These are phyloP conservation scores for Massospora cicadina DNA, from an alignment of 371 early-diverging fungal species.

Conservation along the genomic window DNA sequence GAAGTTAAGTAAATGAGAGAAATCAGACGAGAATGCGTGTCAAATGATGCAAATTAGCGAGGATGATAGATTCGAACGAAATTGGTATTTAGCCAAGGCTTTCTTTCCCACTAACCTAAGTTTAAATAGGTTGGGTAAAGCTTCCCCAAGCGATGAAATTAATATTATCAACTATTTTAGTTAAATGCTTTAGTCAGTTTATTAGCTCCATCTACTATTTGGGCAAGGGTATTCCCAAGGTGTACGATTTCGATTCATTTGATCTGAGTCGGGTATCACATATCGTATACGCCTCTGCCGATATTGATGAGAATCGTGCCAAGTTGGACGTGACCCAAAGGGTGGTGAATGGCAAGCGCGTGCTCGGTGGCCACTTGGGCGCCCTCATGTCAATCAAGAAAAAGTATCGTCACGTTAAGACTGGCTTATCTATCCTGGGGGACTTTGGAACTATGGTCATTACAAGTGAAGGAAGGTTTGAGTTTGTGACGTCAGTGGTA, in stretches of 20 bases:
- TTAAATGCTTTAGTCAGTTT: too few species aligned
- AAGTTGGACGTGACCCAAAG: neutral
- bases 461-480: neutral
- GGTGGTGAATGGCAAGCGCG: neutral
- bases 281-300: constrained; percentile 8
- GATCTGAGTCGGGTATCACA: constrained; percentile 7
- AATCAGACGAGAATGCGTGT: too few species aligned
- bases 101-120: too few species aligned
- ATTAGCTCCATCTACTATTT: constrained; percentile 10
- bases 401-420: constrained; percentile 5
- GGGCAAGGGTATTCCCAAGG: constrained; percentile 1
- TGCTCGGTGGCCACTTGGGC: constrained; percentile 5
- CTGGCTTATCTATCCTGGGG: constrained; percentile 6
- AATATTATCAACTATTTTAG: too few species aligned
- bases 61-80: too few species aligned
- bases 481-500: constrained; percentile 4
- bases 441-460: constrained; percentile 9
- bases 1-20: too few species aligned
- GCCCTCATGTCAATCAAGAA: constrained; percentile 5
- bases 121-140: too few species aligned
- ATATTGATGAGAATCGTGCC: constrained; percentile 3
- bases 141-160: too few species aligned
- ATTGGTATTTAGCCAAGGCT: too few species aligned
- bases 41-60: too few species aligned
- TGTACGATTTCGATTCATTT: constrained; percentile 2